These are phyloP conservation scores for Vaccinium corymbosum DNA, from an alignment of 148 eudicot genomes.

Conservation along the genomic window DNA sequence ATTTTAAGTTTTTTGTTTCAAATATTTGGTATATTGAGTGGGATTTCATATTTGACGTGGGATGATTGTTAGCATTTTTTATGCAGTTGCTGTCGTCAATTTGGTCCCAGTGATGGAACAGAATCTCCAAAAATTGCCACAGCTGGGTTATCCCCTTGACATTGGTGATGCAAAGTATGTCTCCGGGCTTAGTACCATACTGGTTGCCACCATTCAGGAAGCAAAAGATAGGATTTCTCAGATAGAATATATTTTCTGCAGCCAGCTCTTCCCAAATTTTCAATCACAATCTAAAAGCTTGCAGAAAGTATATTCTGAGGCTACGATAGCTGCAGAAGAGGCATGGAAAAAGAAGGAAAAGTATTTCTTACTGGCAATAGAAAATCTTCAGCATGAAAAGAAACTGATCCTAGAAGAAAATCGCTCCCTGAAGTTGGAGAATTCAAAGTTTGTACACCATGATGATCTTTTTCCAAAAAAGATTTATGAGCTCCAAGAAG, in stretches of 20 bases:
- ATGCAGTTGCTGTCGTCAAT: conserved; percentile 15
- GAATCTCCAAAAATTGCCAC: conserved; percentile 32
- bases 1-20: not conserved
- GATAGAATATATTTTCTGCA: conserved; percentile 80
- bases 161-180: conserved; percentile 52
- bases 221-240: conserved; percentile 82
- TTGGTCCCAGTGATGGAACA: conserved; percentile 35
- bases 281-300: conserved; percentile 45
- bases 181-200: conserved; percentile 66
- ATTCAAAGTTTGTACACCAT: conserved; percentile 21
- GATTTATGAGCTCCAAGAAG: conserved; percentile 39
- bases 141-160: conserved; percentile 30
- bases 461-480: conserved; percentile 12
- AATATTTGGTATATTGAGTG: not conserved
- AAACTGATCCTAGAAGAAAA: conserved; percentile 42
- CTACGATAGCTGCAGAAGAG: conserved; percentile 59
- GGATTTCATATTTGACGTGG: not conserved
- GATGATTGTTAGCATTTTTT: not conserved
- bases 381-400: conserved; percentile 48
- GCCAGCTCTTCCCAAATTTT: conserved; percentile 68
- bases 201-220: conserved; percentile 86
- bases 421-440: conserved; percentile 40
- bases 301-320: conserved; percentile 47
- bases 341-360: conserved; percentile 56
- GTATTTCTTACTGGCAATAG: conserved; percentile 40